A percentile compares a stretch with the other conserved stretches of the same genome.
Evolutionary conservation across 768 basidiomycete genomes (phyloP).

Genomic region (Psilocybe cubensis): DNA sequence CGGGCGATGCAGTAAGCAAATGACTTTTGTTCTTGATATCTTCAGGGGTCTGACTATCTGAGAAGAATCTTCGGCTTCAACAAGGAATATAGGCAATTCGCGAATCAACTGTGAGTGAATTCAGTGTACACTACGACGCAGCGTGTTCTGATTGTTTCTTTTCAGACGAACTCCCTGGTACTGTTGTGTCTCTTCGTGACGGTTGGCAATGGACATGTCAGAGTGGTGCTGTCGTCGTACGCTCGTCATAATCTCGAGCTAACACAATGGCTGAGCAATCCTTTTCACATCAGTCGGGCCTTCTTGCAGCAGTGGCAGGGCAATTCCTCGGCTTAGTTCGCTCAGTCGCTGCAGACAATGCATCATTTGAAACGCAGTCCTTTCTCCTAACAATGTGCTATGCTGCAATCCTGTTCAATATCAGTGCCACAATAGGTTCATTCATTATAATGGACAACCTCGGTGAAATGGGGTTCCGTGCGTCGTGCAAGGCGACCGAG

Average conservation of each 20-base stretch:
- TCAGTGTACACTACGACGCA: neutral
- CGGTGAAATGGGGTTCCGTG: conserved; percentile 13
- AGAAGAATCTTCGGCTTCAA: neutral
- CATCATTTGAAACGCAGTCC: neutral
- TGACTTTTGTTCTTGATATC: neutral
- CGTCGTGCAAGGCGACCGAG: neutral
- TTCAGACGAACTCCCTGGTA: conserved; percentile 8
- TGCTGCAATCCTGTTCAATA: conserved; percentile 11
- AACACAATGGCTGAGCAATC: neutral
- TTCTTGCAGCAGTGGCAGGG: conserved; percentile 11
- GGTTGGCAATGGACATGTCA: conserved; percentile 15
- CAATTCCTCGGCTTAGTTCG: conserved; percentile 8
- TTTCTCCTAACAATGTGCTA: conserved; percentile 10
- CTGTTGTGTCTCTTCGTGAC: conserved; percentile 8
- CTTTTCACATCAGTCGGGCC: conserved; percentile 3
- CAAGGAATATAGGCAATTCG: neutral
- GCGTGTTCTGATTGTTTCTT: neutral
- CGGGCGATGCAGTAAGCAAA: neutral
- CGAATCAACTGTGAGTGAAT: neutral
- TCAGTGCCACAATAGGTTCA: conserved; percentile 10
- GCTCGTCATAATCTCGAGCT: neutral
- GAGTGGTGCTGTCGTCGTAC: conserved; percentile 14
- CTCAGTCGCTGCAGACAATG: neutral
- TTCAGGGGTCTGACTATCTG: neutral
- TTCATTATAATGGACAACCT: conserved; percentile 16